Base-by-base conservation (phyloP, 202 grass and related monocot genomes). In the Schoenoplectus tabernaemontani region DNA sequence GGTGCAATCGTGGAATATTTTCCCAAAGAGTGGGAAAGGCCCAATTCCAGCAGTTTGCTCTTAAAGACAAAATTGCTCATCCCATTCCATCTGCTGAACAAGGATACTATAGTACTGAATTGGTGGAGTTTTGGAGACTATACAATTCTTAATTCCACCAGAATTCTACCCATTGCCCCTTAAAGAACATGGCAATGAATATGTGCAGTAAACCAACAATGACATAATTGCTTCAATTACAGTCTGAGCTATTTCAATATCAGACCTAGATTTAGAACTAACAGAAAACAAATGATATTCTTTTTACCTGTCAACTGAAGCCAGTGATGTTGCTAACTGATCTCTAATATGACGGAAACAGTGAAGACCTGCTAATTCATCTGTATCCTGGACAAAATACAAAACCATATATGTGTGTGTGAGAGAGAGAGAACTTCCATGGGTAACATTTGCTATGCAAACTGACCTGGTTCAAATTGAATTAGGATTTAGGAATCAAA, bases 341-440 rank as follows among this genome's bases (percentile, higher is more conserved):
- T 99, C 96, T 42, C 96, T 90, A 73, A 99, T 87, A 88, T 99
- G 83, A 23, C 96, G 89, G 82, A 99, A 99, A 83, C 96, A 99
- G 81, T 99, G 91, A 64, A 99, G 96, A 71, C 96, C 96, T 75
- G 88, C 79, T 85, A 99, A 91, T 71, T 95, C 96, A 65, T 99
- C 92, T 56, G 96, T 95, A 53, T 99, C 96, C 96, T 99, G 90
- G 64, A 84, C 66, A 48, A 87, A 17, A 70, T 68, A 57, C 67
- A 69, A 85, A 69, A 4, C n/a, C 28, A 1, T 56, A 23, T 4
- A 7, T 12, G 28, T 34, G 39, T 44, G 19, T 44, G 38, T 44
- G 46, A 74, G 69, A 30, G 69, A 6, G 24, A 2, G 46, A 15
- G n/a, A 15, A 15, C 15, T 53, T 50, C 22, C 44, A 73, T 50